Conservation (phyloP, 495 filamentous ascomycete genomes). For the Penicillium samsonianum region DNA sequence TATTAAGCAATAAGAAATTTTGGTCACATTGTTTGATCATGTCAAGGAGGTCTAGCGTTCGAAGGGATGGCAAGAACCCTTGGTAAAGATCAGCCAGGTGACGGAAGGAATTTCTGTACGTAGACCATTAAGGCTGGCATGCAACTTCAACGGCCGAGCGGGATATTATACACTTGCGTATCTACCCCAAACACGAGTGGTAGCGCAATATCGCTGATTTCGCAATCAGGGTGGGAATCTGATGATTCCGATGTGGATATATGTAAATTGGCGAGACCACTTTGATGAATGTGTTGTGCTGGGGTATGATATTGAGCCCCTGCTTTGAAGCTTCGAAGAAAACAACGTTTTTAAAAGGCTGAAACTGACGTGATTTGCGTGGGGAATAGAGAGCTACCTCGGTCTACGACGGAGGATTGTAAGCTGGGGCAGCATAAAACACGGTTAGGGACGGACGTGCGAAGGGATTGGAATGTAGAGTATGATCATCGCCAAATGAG, state of each 20-base stretch:
- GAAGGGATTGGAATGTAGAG: constrained; percentile 19
- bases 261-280: background rate
- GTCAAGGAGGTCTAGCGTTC: constrained; percentile 9
- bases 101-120: constrained; percentile 16
- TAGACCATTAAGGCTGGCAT: constrained; percentile 12
- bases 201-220: background rate
- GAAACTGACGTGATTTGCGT: constrained; percentile 10
- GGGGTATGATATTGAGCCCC: background rate
- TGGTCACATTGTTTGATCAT: constrained; percentile 14
- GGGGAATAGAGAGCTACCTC: constrained; percentile 10
- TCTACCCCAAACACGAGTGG: background rate
- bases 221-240: background rate
- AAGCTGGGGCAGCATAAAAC: background rate
- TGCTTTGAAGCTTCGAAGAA: background rate
- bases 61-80: constrained; percentile 10
- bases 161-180: background rate
- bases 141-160: constrained; percentile 1
- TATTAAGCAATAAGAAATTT: constrained; percentile 1
- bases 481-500: constrained; percentile 1
- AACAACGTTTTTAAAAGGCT: constrained; percentile 3
- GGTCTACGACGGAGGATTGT: constrained; percentile 13
- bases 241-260: background rate
- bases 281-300: background rate
- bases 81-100: constrained; percentile 12
- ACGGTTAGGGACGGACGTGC: constrained; percentile 11